phyloP scores from a whole-genome alignment of 2,329 filamentous ascomycete species.

The Chaetomium strumarium region DNA sequence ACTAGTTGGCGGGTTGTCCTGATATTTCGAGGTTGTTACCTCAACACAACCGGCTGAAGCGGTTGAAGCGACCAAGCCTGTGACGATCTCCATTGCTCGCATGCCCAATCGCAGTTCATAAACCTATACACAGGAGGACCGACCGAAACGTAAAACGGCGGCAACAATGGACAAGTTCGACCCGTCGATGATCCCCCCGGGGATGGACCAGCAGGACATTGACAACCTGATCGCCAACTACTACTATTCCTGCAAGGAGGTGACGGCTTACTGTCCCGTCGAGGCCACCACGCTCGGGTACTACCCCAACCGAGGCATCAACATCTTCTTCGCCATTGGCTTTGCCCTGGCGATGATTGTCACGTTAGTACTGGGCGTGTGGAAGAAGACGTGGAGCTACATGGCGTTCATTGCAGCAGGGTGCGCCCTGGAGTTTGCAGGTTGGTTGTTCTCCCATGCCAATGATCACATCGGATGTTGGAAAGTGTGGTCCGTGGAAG shows the following conservation, averaged over 20 bases:
- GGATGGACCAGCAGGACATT: slow-evolving; percentile 6
- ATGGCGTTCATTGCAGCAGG: slow-evolving; percentile 44
- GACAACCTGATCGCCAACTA: slow-evolving; percentile 12
- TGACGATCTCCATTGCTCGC: not conserved
- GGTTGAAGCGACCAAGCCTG: not conserved
- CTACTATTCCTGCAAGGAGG: slow-evolving; percentile 32
- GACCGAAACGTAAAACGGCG: not conserved
- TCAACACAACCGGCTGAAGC: too few relatives aligned
- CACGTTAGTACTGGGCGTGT: slow-evolving; percentile 39
- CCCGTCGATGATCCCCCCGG: slow-evolving; percentile 13
- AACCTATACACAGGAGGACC: not conserved
- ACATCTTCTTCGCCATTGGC: slow-evolving; percentile 46
- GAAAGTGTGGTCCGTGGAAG: too few relatives aligned
- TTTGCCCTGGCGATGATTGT: slow-evolving; percentile 42
- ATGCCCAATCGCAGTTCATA: not conserved
- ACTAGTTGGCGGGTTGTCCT: not conserved
- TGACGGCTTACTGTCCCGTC: slow-evolving; percentile 45
- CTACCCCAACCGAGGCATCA: slow-evolving; percentile 49
- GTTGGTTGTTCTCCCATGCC: slow-evolving; percentile 26
- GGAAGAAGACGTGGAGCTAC: slow-evolving; percentile 52
- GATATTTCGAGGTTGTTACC: not conserved
- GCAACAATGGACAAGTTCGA: slow-evolving; percentile 9
- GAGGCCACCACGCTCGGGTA: slow-evolving; percentile 49
- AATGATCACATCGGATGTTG: too few relatives aligned
- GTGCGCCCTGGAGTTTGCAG: slow-evolving; percentile 45